phyloP scores from a whole-genome alignment of 345 rosid genomes.

The Lepidium sativum region DNA sequence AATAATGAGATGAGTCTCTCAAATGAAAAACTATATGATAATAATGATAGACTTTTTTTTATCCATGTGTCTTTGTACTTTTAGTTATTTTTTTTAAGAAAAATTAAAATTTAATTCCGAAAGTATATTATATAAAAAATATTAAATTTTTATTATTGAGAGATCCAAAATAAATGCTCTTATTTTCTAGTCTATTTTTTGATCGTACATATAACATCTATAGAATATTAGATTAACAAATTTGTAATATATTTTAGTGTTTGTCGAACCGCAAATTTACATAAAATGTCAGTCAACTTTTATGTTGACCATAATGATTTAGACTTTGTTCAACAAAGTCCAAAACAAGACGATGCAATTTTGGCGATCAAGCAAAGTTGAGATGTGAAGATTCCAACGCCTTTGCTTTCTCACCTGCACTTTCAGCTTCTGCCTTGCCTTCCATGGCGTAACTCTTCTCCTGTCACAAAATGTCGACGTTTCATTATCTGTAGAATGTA shows the following conservation, averaged over 20 bases:
- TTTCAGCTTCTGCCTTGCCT: slow-evolving; percentile 37
- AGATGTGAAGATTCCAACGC: slow-evolving; percentile 52
- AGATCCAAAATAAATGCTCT: too few species aligned
- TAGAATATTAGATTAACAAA: background rate
- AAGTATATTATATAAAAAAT: too few species aligned
- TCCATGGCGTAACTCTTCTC: slow-evolving; percentile 46
- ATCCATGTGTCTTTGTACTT: too few species aligned
- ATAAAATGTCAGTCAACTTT: slow-evolving; percentile 1
- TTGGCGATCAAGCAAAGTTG: background rate
- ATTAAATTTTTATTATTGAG: too few species aligned
- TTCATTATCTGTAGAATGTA: background rate
- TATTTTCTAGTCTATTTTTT: background rate
- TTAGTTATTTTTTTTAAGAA: too few species aligned
- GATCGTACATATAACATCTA: background rate
- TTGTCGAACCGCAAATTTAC: slow-evolving; percentile 2
- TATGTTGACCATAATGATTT: slow-evolving; percentile 3
- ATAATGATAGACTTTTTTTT: too few species aligned
- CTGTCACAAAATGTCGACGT: slow-evolving; percentile 28
- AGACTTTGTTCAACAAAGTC: background rate
- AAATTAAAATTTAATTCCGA: too few species aligned
- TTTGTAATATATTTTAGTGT: background rate
- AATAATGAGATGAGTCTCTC: too few species aligned
- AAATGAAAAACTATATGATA: too few species aligned
- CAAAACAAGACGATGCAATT: background rate
- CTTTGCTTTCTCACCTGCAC: slow-evolving; percentile 37